Evolutionary conservation across 2,329 filamentous ascomycete genomes (phyloP).

Genomic region (Cercospora sesami): DNA sequence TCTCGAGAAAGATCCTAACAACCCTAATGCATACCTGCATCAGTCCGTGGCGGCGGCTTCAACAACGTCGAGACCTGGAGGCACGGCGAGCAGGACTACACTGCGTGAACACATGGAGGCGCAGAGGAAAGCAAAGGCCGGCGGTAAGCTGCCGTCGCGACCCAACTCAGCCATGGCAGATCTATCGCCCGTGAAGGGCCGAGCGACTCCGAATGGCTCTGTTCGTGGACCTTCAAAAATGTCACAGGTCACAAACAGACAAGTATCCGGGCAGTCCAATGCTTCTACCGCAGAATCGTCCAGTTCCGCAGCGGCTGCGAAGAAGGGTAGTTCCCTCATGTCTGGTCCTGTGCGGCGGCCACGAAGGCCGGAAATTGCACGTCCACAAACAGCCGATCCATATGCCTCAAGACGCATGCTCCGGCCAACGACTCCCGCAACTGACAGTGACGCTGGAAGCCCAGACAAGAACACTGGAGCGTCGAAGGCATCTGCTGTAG

Average conservation of each 20-base stretch:
- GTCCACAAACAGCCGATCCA: conserved; percentile 58
- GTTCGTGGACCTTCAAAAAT: conserved; percentile 35
- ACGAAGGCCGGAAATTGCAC: conserved; percentile 47
- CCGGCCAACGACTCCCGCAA: conserved; percentile 49
- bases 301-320: conserved; percentile 35
- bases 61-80: conserved; percentile 32
- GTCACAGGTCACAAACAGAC: conserved; percentile 32
- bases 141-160: conserved; percentile 51
- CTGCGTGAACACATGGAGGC: conserved; percentile 78
- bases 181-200: conserved; percentile 51
- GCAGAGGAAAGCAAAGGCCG: conserved; percentile 64
- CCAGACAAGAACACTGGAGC: conserved; percentile 41
- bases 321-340: conserved; percentile 51
- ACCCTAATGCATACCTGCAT: conserved; percentile 60
- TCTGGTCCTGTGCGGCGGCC: conserved; percentile 61
- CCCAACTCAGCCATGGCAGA: conserved; percentile 60
- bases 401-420: conserved; percentile 45
- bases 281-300: conserved; percentile 29
- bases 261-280: conserved; percentile 36
- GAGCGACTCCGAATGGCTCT: conserved; percentile 30
- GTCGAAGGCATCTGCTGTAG: conserved; percentile 34
- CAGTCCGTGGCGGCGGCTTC: conserved; percentile 50
- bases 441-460: conserved; percentile 48
- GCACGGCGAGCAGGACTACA: conserved; percentile 57
- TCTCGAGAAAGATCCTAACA: conserved; percentile 78